A percentile compares a stretch with the other conserved stretches of the same genome.
phyloP scores from a whole-genome alignment of 768 basidiomycete genomes.

The Collybia nuda region DNA sequence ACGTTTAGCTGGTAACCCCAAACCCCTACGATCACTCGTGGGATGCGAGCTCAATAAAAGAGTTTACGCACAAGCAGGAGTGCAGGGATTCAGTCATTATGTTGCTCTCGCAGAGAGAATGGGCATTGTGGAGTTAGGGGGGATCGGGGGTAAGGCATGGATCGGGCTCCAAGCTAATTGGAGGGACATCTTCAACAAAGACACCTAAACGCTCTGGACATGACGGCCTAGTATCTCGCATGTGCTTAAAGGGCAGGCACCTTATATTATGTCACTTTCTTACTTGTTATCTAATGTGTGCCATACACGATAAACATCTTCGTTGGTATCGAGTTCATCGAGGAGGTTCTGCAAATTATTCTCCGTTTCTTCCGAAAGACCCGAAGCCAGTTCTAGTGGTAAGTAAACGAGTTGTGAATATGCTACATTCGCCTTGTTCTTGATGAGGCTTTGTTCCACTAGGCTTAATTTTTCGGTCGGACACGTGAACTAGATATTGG shows the following conservation, averaged over 20 bases:
- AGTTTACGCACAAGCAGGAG: conserved; percentile 5
- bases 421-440: conserved; percentile 30
- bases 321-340: conserved; percentile 52
- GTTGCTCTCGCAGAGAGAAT: conserved; percentile 8
- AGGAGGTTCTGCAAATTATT: conserved; percentile 43
- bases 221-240: too few relatives aligned
- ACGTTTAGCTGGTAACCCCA: too few relatives aligned
- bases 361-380: conserved; percentile 37
- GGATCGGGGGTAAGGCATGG: conserved; percentile 8
- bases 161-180: conserved; percentile 6
- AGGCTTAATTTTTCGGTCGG: conserved; percentile 35
- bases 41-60: conserved; percentile 1
- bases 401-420: conserved; percentile 54
- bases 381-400: conserved; percentile 39
- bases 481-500: conserved; percentile 44
- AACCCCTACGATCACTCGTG: conserved; percentile 9
- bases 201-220: too few relatives aligned
- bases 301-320: conserved; percentile 60
- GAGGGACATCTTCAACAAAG: too few relatives aligned
- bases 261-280: not conserved
- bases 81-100: conserved; percentile 9
- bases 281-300: not conserved
- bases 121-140: conserved; percentile 9
- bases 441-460: conserved; percentile 34
- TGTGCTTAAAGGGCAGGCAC: not conserved